Base-by-base conservation (phyloP, 805 yeast genomes). In the Metschnikowia continentalis region DNA sequence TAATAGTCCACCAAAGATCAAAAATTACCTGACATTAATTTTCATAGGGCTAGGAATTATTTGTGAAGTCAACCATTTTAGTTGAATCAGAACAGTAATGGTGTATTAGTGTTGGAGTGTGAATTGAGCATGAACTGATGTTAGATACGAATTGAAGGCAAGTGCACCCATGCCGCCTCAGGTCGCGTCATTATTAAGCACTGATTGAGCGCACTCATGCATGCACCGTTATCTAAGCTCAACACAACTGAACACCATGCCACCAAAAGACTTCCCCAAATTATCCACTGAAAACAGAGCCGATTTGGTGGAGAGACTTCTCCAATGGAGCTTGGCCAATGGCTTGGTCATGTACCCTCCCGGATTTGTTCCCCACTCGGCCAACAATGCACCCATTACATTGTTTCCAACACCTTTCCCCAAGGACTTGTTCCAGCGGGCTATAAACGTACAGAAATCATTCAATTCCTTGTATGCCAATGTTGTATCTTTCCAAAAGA, bases 351-450 rank as follows among this genome's bases (percentile, higher is more conserved):
- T 91, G 83, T 85, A 88, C 60, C 90, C 90, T 1, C 82, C 84
- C 1, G 72, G 77, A 23, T 81, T 75, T 60, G 54, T 70, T 11
- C 54, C 61, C 20, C 76, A 70, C 58, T 66, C 70, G 46, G 78
- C 78, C n/a, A 71, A 71, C 39, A 78, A 78, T 47, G 96, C 97
- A 1, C 99, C 99, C 36, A 83, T 90, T 8, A 94, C 99, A 1
- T 61, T 92, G 30, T 90, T 76, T 62, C 99, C 99, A 4, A 87
- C 97, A 0, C 96, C 96, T 6, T 83, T 90, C 56, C 92, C 97
- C 3, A 75, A 70, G 50, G 48, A 62, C 1, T 82, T 86, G 48
- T 92, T 88, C 65, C 75, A 80, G 8, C 74, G 77, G 54, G 96
- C 96, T 2, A 61, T 81, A 23, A 68, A 67, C 3, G 83, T 90